A percentile compares a stretch with the other conserved stretches of the same genome.
These are phyloP conservation scores for Mycotypha africana DNA, from an alignment of 371 early-diverging fungal species.

Conservation along the genomic window DNA sequence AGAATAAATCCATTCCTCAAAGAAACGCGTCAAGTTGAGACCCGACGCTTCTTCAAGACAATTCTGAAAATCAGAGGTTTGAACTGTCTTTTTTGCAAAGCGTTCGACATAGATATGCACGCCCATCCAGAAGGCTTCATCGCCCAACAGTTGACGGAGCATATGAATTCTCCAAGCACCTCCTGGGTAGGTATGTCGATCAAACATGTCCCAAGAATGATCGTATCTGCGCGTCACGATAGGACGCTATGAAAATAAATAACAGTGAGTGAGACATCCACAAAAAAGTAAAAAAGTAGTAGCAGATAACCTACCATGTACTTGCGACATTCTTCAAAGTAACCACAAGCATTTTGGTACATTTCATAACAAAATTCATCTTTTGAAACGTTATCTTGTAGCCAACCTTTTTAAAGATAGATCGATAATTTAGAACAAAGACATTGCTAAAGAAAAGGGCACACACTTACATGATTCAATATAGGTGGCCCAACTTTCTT, in stretches of 20 bases:
- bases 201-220: constrained; percentile 50
- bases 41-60: constrained; percentile 44
- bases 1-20: constrained; percentile 59
- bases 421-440: no score
- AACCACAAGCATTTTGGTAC: constrained; percentile 21
- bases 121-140: constrained; percentile 49
- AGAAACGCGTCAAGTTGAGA: constrained; percentile 52
- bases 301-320: constrained; percentile 35
- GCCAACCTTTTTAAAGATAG: no score
- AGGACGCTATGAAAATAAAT: constrained; percentile 29
- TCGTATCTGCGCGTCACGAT: constrained; percentile 51
- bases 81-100: constrained; percentile 31
- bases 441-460: not conserved
- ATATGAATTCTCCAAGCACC: constrained; percentile 53
- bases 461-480: constrained; percentile 30
- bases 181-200: constrained; percentile 50
- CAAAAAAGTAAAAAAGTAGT: no score
- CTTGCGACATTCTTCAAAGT: constrained; percentile 30
- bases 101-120: constrained; percentile 38
- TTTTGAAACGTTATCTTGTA: constrained; percentile 38
- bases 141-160: constrained; percentile 47
- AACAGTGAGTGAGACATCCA: not conserved
- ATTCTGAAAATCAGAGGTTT: constrained; percentile 52
- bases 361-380: constrained; percentile 39
- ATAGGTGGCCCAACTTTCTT: constrained; percentile 60